These are phyloP conservation scores for Podaxis sp. DNA, from an alignment of 768 basidiomycete genomes.

Conservation along the genomic window DNA sequence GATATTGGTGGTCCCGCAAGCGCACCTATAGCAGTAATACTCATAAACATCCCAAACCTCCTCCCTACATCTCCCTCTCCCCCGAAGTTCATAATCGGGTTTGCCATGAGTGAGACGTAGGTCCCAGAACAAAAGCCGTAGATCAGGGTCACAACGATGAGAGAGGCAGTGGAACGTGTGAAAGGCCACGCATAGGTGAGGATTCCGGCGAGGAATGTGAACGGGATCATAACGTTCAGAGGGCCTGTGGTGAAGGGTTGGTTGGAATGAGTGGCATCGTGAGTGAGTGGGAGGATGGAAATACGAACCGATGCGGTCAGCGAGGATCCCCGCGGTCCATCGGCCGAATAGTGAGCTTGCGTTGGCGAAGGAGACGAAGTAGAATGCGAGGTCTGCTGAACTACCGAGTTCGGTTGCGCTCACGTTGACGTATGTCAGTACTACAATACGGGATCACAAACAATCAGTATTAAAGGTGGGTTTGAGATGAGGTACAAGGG, in stretches of 20 bases:
- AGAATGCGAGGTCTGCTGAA: conserved; percentile 52
- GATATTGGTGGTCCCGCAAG: conserved; percentile 74
- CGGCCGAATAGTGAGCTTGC: conserved; percentile 65
- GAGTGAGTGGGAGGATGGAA: background rate
- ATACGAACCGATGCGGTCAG: conserved; percentile 54
- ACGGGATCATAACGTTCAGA: conserved; percentile 69
- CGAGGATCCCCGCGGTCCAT: conserved; percentile 48
- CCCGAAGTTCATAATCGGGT: conserved; percentile 64
- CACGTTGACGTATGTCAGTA: conserved; percentile 67
- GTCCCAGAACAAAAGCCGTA: conserved; percentile 74
- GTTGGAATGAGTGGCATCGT: background rate
- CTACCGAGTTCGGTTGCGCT: conserved; percentile 55
- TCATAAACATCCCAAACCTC: conserved; percentile 64
- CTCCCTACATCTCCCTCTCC: conserved; percentile 60
- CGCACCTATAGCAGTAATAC: conserved; percentile 59
- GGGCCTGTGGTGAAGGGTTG: conserved; percentile 40
- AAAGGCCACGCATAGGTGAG: conserved; percentile 76
- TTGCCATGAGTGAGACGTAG: conserved; percentile 54
- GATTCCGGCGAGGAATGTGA: conserved; percentile 55
- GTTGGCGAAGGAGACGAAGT: conserved; percentile 70
- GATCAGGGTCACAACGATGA: conserved; percentile 55
- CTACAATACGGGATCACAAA: conserved; percentile 37
- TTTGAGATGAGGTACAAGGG: background rate
- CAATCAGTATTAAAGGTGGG: background rate
- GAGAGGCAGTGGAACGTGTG: conserved; percentile 38